These are phyloP conservation scores for Trichoderma breve DNA, from an alignment of 2,329 filamentous ascomycete species.

Conservation along the genomic window DNA sequence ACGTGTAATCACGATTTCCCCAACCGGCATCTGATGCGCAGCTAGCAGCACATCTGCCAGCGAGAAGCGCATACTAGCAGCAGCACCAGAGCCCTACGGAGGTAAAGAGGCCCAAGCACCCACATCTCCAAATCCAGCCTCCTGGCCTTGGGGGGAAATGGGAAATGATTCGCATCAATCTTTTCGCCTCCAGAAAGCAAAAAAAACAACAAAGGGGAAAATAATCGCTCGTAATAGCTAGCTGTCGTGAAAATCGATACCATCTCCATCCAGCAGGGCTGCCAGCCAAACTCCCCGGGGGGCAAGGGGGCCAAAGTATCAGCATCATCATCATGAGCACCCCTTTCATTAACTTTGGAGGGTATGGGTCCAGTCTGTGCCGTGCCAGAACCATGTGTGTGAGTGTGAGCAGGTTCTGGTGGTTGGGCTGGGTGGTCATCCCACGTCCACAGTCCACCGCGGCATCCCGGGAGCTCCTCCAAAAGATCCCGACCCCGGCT, in stretches of 20 bases:
- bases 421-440: background rate
- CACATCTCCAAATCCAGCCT: background rate
- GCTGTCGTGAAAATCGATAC: background rate
- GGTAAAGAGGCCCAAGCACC: background rate
- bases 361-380: background rate
- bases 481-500: constrained; percentile 12
- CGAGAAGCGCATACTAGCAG: constrained; percentile 9
- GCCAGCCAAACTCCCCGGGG: background rate
- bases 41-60: background rate
- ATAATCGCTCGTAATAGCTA: background rate
- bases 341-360: constrained; percentile 12
- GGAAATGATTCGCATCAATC: background rate
- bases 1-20: background rate
- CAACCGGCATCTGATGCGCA: constrained; percentile 1
- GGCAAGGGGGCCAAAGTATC: background rate
- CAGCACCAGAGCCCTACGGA: background rate
- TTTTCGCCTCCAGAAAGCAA: background rate
- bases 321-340: constrained; percentile 1
- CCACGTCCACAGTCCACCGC: background rate
- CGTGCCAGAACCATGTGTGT: background rate
- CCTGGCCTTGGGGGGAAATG: background rate
- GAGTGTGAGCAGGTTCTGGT: background rate
- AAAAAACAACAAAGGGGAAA: background rate
- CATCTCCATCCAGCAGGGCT: background rate
- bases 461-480: background rate